These are phyloP conservation scores for Deakozyma indianensis DNA, from an alignment of 805 yeast genomes.

Conservation along the genomic window DNA sequence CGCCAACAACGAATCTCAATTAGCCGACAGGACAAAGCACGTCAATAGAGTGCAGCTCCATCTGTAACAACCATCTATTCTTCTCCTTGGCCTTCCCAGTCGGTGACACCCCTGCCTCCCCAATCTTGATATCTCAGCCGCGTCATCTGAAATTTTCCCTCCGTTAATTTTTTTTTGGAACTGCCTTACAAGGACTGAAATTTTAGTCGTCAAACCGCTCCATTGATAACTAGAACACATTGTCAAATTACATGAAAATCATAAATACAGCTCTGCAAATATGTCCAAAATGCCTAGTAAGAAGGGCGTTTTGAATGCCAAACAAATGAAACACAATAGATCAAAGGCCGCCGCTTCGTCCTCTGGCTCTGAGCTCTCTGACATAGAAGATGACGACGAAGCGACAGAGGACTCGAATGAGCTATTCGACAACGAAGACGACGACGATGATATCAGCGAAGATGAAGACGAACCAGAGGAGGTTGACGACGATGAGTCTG, in stretches of 20 bases:
- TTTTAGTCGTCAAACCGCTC: too few species aligned
- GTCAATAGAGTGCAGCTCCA: too few species aligned
- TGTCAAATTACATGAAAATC: neutral
- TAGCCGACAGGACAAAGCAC: too few species aligned
- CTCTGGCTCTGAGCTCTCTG: neutral
- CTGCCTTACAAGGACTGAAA: neutral
- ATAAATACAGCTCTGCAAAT: neutral
- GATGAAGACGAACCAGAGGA: conserved; percentile 15
- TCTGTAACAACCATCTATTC: too few species aligned
- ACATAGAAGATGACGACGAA: conserved; percentile 20
- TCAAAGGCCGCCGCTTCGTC: neutral
- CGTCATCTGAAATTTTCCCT: neutral
- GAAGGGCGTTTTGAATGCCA: neutral
- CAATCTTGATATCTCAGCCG: too few species aligned
- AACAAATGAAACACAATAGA: neutral
- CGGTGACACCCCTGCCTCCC: too few species aligned
- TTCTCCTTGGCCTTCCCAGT: too few species aligned
- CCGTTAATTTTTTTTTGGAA: neutral
- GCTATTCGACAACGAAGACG: conserved; percentile 32
- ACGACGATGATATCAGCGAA: conserved; percentile 25
- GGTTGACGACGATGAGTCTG: conserved; percentile 15
- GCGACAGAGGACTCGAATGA: conserved; percentile 26
- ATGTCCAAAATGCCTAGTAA: conserved; percentile 1
- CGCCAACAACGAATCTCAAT: too few species aligned
- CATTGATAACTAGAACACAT: too few species aligned